Base-by-base conservation (phyloP, 495 filamentous ascomycete genomes). In the Aspergillus affinis region DNA sequence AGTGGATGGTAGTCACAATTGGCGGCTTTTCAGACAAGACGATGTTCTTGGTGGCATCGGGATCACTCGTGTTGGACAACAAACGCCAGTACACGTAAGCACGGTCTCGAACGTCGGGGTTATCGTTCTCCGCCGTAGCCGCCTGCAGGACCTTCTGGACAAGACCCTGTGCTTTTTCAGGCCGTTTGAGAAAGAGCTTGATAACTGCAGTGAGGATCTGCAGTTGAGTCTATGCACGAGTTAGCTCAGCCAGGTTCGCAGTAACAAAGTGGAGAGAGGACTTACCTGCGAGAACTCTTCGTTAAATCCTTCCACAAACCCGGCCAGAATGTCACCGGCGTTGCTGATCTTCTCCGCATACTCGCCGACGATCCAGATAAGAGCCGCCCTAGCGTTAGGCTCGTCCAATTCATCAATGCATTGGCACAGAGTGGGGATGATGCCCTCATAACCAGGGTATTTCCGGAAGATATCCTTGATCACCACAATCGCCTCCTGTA, bases 331-430 rank as follows among this genome's bases (percentile, higher is more conserved):
- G 63, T 97, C 92, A 59, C 92, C 91, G 2, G 95, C 94, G 69
- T 98, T 98, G 74, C 84, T 95, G 68, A 98, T 98, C 80, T 98
- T 98, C 78, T 98, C 93, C 6, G 95, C 94, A 71, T 98, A 98
- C 71, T 98, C 92, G 49, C 94, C 94, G 9, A 98, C 93, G 69
- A 98, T 97, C 94, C 94, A 98, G 66, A 98, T 98, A 49, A 98
- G 78, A 17, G 93, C 89, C 9, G 90, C 93, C 60, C 95, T 74
- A 12, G 94, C 95, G 70, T 91, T 91, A 0, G 95, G 92, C 70
- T 98, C 94, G 68, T 98, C 95, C 59, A 98, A 71, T 66, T 98
- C 95, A 69, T 98, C 94, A 52, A 98, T 96, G 71, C 93, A 93
- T 69, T 97, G 86, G 79, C 95, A 98, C 12, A 98, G 80, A 7